Evolutionary conservation across 1,284 basidiomycete species (phyloP), one percentile per base, ranked within the genome.

Genomic region (Fomitopsis pinicola): DNA sequence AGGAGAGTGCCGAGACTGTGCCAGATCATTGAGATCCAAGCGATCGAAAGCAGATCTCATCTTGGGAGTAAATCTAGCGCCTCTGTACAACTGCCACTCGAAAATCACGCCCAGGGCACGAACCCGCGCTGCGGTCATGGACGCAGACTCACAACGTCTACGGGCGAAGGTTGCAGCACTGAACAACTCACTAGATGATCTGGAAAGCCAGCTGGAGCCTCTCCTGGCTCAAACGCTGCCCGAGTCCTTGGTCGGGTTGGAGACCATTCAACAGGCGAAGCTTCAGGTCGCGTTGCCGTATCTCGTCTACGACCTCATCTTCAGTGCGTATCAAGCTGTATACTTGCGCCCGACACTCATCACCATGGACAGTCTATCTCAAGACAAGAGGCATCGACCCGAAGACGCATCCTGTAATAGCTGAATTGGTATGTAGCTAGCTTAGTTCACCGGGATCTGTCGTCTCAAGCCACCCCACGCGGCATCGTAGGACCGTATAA

Each of bases 231-330:
- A 87, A 65, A 78, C 86, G 5, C 77, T 92, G 6, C 81, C 86
- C 3, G 88, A 92, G 67, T 84, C 85, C 0, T 71, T 88, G 15
- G 73, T 87, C 26, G 78, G 77, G 7, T 79, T 92, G 26, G 85
- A 90, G 62, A 83, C 84, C 3, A 78, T 93, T n/a, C 87, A 92
- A 64, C 88, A 91, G 68, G 91, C 90, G 33, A 91, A 92, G 71
- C 73, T 92, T 8, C 88, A 93, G 63, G 85, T 87, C 6, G 77
- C 85, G 40, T 71, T 92, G 35, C 88, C 89, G 12, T 93, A 94
- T 72, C 77, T 91, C n/a, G 80, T 90, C 3, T 91, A 94, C 67
- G 91, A 92, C 72, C 80, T 94, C 17, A 77, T 92, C n/a, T 93
- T 92, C 76, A 87, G 92, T 92, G 64, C 63, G 85, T 78, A 1